Evolutionary conservation across 2,329 filamentous ascomycete genomes (phyloP), one percentile per base, ranked within the genome.

Genomic region (Paramyrothecium sp.): DNA sequence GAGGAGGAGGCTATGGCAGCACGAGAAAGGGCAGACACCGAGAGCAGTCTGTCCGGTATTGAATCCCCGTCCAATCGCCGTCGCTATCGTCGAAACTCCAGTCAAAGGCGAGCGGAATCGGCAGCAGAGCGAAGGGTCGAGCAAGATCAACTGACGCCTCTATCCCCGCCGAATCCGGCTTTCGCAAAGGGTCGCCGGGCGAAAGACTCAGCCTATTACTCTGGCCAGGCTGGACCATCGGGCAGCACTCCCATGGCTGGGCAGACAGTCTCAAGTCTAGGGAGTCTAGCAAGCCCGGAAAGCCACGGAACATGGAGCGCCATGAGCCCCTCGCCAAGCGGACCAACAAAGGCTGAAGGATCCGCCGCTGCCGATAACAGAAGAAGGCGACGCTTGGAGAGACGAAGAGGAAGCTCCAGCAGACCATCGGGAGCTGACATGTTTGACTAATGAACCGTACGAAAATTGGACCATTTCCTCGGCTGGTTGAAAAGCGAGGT

Each of bases 141-240:
- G 49, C 71, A 68, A 20, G 65, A 71, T 46, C 67, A 72, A 19
- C 65, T 67, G n/a, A 71, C 71, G 8, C 75, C 80, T 5, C 67
- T 86, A 2, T 79, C 78, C 12, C 84, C 84, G 2, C 84, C 85
- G 0, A 79, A 81, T 56, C 82, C 85, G 11, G 76, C 82, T 7
- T 86, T 84, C 65, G 81, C 83, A 5, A 79, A 76, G 47, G 78
- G 78, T 1, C 74, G 75, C 58, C 77, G 78, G 64, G 74, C 71
- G 12, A 88, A 87, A 64, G 85, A 88, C 65, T 85, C 83, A 49
- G 82, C 83, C 10, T 87, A 88, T 64, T 87, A 85, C 65, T 85
- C 83, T 3, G 82, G 82, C 2, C 76, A 76, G 17, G 74, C 77
- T n/a, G 77, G 75, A 8, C 73, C 76, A 2, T 68, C 72, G 5